Percentiles rank a stretch among this genome's conserved stretches.
Evolutionary conservation across 345 rosid species (phyloP).

Genomic region (Arabis alpina): DNA sequence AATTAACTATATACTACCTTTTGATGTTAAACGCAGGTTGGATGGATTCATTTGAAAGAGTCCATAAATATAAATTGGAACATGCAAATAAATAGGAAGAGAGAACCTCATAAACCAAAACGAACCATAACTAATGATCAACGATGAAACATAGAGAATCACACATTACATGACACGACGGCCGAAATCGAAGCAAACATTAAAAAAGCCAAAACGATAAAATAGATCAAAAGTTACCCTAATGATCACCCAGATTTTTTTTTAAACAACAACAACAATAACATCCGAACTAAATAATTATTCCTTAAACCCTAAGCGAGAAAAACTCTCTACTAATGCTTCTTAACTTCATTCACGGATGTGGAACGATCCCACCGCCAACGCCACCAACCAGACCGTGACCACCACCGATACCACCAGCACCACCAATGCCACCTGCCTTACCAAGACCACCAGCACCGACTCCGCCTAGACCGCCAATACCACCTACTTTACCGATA

Average conservation of each 20-base stretch:
- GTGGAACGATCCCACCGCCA: constrained; percentile 37
- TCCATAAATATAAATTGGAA: background rate
- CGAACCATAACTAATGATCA: constrained; percentile 4
- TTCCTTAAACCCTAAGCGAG: constrained; percentile 22
- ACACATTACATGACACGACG: constrained; percentile 23
- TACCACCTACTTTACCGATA: constrained; percentile 30
- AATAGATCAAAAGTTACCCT: constrained; percentile 27
- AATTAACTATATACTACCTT: background rate
- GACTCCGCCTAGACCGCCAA: constrained; percentile 38
- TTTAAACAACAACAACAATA: background rate
- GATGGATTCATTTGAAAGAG: background rate
- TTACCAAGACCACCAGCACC: constrained; percentile 44
- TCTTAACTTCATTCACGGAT: constrained; percentile 26
- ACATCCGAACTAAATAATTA: constrained; percentile 24
- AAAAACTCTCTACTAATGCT: constrained; percentile 16
- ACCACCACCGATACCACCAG: constrained; percentile 35
- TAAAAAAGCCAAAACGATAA: constrained; percentile 11
- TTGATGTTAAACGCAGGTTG: background rate
- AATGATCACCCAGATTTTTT: background rate
- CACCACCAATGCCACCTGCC: constrained; percentile 44
- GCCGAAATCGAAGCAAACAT: constrained; percentile 23
- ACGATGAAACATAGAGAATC: constrained; percentile 17
- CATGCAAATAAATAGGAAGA: constrained; percentile 1
- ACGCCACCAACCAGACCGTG: constrained; percentile 32
- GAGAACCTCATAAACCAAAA: background rate